These are phyloP conservation scores for Liriodendron chinense DNA, from an alignment of 164 flowering plant genomes.

Conservation along the genomic window DNA sequence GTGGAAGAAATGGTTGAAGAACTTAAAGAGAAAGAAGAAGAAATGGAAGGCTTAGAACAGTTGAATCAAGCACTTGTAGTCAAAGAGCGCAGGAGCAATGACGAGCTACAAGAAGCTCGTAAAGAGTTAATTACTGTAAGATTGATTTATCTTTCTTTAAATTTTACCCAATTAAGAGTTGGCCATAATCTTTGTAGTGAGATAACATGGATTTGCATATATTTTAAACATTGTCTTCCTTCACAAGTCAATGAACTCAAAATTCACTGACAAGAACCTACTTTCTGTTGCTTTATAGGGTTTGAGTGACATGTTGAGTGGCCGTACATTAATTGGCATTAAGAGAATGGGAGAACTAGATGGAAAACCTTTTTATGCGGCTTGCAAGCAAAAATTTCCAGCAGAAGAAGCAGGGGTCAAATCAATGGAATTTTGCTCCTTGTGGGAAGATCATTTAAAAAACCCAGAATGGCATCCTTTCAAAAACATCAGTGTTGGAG, in stretches of 20 bases:
- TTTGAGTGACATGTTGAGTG: slow-evolving; percentile 30
- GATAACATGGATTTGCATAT: neutral
- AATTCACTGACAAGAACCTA: neutral
- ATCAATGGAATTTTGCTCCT: slow-evolving; percentile 55
- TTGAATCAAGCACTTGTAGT: slow-evolving; percentile 48
- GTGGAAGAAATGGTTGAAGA: slow-evolving; percentile 32
- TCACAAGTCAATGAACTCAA: neutral
- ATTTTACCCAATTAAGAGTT: neutral
- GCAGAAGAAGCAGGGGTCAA: slow-evolving; percentile 53
- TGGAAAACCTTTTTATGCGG: slow-evolving; percentile 51
- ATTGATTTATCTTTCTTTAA: neutral
- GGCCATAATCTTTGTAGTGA: neutral
- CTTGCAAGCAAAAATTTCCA: slow-evolving; percentile 50
- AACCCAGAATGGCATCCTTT: slow-evolving; percentile 87
- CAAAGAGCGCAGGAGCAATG: slow-evolving; percentile 43
- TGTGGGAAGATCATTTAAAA: slow-evolving; percentile 71
- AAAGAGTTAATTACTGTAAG: slow-evolving; percentile 54
- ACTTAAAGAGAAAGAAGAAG: slow-evolving; percentile 57
- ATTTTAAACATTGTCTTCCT: neutral
- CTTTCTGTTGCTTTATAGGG: slow-evolving; percentile 33
- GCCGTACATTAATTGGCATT: slow-evolving; percentile 3
- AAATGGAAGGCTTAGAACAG: slow-evolving; percentile 34
- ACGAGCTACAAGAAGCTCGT: slow-evolving; percentile 40
- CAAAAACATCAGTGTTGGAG: slow-evolving; percentile 33
- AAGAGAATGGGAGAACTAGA: slow-evolving; percentile 10